Evolutionary conservation across 352 stramenopile species (phyloP).

Genomic region (Phytophthora ramorum): DNA sequence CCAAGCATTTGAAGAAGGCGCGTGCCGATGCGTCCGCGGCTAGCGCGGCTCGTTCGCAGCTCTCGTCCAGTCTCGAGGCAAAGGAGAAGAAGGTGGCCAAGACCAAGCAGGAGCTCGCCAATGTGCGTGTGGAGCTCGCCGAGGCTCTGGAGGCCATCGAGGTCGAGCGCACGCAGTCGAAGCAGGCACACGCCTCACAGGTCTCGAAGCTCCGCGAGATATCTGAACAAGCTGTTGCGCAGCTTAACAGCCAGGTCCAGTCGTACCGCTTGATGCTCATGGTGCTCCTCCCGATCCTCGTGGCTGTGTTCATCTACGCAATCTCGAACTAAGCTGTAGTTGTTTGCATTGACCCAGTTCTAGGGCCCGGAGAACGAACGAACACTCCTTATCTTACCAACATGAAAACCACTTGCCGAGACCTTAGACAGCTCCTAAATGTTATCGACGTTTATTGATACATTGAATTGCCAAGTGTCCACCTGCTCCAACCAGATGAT

Average conservation of each 20-base stretch:
- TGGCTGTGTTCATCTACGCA: conserved; percentile 61
- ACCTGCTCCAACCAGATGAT: too few relatives aligned
- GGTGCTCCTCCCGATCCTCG: conserved; percentile 58
- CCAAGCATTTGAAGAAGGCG: conserved; percentile 67
- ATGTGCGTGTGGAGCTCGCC: conserved; percentile 51
- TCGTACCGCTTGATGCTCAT: conserved; percentile 67
- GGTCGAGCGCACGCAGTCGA: conserved; percentile 34
- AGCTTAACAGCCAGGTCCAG: conserved; percentile 51
- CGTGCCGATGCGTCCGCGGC: conserved; percentile 54
- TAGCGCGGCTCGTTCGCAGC: conserved; percentile 55
- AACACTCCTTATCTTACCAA: conserved; percentile 11
- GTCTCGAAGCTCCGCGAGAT: conserved; percentile 48
- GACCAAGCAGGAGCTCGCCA: conserved; percentile 59
- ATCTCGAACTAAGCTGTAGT: conserved; percentile 47
- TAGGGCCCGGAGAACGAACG: conserved; percentile 1
- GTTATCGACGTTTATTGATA: too few relatives aligned
- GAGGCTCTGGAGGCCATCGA: conserved; percentile 30
- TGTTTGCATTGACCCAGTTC: background rate
- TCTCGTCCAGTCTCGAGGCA: conserved; percentile 61
- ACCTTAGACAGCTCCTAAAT: too few relatives aligned
- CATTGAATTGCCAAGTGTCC: too few relatives aligned
- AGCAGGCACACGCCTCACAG: conserved; percentile 48
- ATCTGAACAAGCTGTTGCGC: conserved; percentile 34
- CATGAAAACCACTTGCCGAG: background rate
- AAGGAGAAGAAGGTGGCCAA: conserved; percentile 79